These are phyloP conservation scores for Erodium maritimum DNA, from an alignment of 345 rosid genomes.

Conservation along the genomic window DNA sequence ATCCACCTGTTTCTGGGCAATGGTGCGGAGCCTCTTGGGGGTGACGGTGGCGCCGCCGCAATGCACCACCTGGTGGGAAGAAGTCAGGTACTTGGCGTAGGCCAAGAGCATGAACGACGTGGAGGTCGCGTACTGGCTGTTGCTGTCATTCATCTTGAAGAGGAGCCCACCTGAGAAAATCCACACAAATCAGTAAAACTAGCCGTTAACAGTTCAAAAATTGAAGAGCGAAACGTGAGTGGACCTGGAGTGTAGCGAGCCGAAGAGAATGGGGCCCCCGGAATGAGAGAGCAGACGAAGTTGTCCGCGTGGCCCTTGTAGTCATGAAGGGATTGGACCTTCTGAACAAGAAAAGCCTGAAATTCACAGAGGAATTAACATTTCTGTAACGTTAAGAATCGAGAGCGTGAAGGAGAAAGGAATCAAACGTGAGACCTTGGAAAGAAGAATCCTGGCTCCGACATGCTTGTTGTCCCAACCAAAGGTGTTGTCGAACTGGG, in stretches of 20 bases:
- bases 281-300: conserved; percentile 84
- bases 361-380: not conserved
- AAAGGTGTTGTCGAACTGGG: conserved; percentile 69
- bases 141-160: conserved; percentile 54
- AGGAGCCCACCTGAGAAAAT: conserved; percentile 56
- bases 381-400: too few relatives aligned
- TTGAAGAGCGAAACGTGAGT: not conserved
- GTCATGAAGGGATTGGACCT: conserved; percentile 58
- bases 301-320: conserved; percentile 96
- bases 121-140: conserved; percentile 65
- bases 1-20: conserved; percentile 73
- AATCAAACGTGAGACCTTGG: conserved; percentile 63
- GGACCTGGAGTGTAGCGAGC: conserved; percentile 78
- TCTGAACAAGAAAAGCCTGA: conserved; percentile 73
- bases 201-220: conserved; percentile 5
- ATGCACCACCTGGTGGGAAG: conserved; percentile 22
- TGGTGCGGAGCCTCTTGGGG: conserved; percentile 30
- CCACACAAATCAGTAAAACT: conserved; percentile 11
- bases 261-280: conserved; percentile 74
- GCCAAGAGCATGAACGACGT: conserved; percentile 50
- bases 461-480: conserved; percentile 98
- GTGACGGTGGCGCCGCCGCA: conserved; percentile 40
- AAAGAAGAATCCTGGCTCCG: conserved; percentile 83
- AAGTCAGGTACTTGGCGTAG: conserved; percentile 54
- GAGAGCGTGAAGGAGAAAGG: not conserved